Percentiles rank a stretch among this genome's conserved stretches.
These are phyloP conservation scores for Pichia sorboxylosa DNA, from an alignment of 1,139 yeast genomes.

Conservation along the genomic window DNA sequence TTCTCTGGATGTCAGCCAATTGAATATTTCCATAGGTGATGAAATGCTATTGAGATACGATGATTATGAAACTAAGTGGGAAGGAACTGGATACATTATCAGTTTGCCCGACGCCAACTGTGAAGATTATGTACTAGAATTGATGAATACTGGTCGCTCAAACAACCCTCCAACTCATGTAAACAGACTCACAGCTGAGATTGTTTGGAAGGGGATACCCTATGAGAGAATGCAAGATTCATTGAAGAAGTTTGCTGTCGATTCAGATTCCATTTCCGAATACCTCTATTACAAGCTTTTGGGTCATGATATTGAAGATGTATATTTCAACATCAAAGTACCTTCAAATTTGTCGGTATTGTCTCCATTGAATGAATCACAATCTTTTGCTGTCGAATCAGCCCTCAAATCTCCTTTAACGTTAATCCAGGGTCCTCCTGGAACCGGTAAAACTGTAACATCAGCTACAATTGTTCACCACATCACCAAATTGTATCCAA, in stretches of 20 bases:
- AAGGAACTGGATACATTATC: slow-evolving; percentile 59
- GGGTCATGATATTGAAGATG: slow-evolving; percentile 67
- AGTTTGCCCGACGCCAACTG: slow-evolving; percentile 57
- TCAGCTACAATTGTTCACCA: slow-evolving; percentile 85
- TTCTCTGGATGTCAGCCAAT: slow-evolving; percentile 51
- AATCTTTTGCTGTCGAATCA: slow-evolving; percentile 61
- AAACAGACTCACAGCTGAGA: slow-evolving; percentile 71
- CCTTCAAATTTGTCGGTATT: slow-evolving; percentile 56
- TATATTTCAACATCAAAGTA: slow-evolving; percentile 46
- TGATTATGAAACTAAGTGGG: slow-evolving; percentile 44
- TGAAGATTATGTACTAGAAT: slow-evolving; percentile 67
- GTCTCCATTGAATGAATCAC: slow-evolving; percentile 66
- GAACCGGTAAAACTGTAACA: slow-evolving; percentile 92
- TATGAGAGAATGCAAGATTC: slow-evolving; percentile 81
- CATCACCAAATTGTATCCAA: slow-evolving; percentile 43
- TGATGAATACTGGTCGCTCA: slow-evolving; percentile 32
- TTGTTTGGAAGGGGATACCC: slow-evolving; percentile 82
- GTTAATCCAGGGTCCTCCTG: slow-evolving; percentile 96
- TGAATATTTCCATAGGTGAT: slow-evolving; percentile 80
- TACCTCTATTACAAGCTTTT: slow-evolving; percentile 68
- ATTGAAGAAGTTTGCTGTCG: slow-evolving; percentile 57
- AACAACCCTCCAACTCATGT: slow-evolving; percentile 44
- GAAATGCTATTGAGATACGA: slow-evolving; percentile 56
- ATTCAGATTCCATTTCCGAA: slow-evolving; percentile 62
- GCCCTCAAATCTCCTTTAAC: slow-evolving; percentile 71